Conservation (phyloP, 2,329 filamentous ascomycete species). For the Botrytis tulipae region DNA sequence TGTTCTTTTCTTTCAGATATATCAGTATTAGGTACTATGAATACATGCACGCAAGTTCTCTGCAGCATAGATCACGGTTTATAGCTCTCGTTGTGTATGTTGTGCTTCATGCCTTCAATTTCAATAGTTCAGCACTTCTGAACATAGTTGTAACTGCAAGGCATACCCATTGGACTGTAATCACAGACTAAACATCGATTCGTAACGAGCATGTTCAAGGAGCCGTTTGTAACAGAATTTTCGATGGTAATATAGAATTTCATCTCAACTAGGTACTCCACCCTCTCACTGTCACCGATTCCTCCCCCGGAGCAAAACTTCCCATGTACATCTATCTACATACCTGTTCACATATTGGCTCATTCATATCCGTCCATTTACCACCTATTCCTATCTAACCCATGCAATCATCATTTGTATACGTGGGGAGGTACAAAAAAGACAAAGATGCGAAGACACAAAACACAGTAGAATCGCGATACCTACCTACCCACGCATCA, state of each 20-base stretch:
- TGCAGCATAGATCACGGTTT: neutral
- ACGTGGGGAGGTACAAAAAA: too few species aligned
- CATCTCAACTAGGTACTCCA: neutral
- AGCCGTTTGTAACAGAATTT: neutral
- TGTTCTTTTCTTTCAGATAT: neutral
- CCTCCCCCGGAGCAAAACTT: neutral
- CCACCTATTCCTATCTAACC: too few species aligned
- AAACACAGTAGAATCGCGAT: too few species aligned
- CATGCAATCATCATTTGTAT: too few species aligned
- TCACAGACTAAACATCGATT: neutral
- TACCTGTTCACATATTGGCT: too few species aligned
- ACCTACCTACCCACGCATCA: too few species aligned
- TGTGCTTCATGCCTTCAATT: neutral
- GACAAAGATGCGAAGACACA: too few species aligned
- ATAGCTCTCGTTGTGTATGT: neutral
- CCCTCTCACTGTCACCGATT: neutral
- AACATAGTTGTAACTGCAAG: neutral
- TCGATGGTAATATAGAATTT: neutral
- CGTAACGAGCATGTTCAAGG: neutral
- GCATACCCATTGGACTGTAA: too few species aligned
- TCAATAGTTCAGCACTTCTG: neutral
- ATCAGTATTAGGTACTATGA: neutral
- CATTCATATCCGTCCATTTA: too few species aligned
- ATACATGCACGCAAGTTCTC: neutral
- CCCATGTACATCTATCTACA: neutral